Percentiles rank a stretch among this genome's conserved stretches.
Evolutionary conservation across 192 early-diverging fungal species (phyloP).

Genomic region (Oehlia diaphana): DNA sequence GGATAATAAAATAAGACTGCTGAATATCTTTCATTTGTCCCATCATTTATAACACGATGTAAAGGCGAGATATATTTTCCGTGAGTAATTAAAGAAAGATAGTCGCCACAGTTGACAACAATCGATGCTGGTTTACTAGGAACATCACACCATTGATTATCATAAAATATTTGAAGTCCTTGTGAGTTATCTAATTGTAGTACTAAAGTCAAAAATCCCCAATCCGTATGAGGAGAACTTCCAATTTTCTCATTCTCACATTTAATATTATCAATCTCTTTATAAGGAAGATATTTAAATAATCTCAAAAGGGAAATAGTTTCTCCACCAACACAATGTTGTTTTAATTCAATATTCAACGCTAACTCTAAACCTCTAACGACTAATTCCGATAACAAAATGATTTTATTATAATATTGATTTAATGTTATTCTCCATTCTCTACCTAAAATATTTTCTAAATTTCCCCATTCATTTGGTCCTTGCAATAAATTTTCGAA

Average conservation of each 20-base stretch:
- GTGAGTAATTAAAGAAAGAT: conserved; percentile 54
- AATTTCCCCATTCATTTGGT: conserved; percentile 49
- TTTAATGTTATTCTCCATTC: conserved; percentile 32
- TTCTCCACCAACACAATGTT: conserved; percentile 42
- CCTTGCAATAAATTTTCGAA: conserved; percentile 52
- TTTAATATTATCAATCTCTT: conserved; percentile 9
- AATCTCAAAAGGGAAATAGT: conserved; percentile 58
- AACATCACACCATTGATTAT: conserved; percentile 51
- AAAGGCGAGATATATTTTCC: conserved; percentile 52
- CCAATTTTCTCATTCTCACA: conserved; percentile 12
- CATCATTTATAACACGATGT: conserved; percentile 58
- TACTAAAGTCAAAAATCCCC: conserved; percentile 66
- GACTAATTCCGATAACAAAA: conserved; percentile 41
- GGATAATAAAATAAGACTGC: conserved; percentile 69
- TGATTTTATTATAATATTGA: conserved; percentile 42
- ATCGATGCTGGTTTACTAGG: conserved; percentile 46
- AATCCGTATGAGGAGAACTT: conserved; percentile 41
- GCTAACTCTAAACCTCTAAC: conserved; percentile 44
- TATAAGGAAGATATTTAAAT: conserved; percentile 56
- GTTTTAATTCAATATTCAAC: conserved; percentile 36
- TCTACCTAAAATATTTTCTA: conserved; percentile 26
- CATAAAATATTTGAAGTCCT: conserved; percentile 51
- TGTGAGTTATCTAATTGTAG: conserved; percentile 44
- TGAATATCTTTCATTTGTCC: conserved; percentile 45
- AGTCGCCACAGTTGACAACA: conserved; percentile 67